Conservation (phyloP, 345 rosid genomes). For the Dipteronia sinensis region DNA sequence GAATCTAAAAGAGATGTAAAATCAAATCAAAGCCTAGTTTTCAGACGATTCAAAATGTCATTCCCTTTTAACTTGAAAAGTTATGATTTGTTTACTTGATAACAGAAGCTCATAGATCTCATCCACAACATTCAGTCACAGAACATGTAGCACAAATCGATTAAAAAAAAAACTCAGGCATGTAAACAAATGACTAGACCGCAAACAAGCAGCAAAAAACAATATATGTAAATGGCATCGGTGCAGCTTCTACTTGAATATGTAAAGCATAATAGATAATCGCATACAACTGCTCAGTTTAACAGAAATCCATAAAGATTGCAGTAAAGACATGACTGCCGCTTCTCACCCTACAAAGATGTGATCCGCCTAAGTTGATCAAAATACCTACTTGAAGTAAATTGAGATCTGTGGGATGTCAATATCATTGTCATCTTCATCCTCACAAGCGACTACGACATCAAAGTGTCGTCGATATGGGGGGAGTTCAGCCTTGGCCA, state of each 20-base stretch:
- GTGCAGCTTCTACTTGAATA: not conserved
- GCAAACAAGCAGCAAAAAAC: not conserved
- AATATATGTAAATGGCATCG: not conserved
- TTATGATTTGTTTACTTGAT: not conserved
- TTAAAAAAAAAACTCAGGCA: not conserved
- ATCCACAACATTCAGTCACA: not conserved
- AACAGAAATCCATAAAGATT: constrained; percentile 4
- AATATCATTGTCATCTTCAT: constrained; percentile 81
- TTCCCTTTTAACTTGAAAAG: not conserved
- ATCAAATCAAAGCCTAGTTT: not conserved
- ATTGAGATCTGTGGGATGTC: constrained; percentile 84
- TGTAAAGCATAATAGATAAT: constrained; percentile 2
- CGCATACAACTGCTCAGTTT: not conserved
- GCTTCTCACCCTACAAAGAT: not conserved
- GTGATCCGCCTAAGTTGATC: not conserved
- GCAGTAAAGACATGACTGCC: not conserved
- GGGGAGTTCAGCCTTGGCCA: constrained; percentile 77
- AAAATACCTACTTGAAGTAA: constrained; percentile 39
- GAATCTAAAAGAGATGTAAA: not conserved
- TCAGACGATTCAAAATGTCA: not conserved
- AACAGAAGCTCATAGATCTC: not conserved
- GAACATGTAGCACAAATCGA: not conserved
- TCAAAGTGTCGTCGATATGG: constrained; percentile 68
- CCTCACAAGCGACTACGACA: constrained; percentile 85
- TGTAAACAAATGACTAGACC: not conserved